A percentile compares a stretch with the other conserved stretches of the same genome.
phyloP scores from a whole-genome alignment of 1,284 basidiomycete species.

The Austroboletus niveus region DNA sequence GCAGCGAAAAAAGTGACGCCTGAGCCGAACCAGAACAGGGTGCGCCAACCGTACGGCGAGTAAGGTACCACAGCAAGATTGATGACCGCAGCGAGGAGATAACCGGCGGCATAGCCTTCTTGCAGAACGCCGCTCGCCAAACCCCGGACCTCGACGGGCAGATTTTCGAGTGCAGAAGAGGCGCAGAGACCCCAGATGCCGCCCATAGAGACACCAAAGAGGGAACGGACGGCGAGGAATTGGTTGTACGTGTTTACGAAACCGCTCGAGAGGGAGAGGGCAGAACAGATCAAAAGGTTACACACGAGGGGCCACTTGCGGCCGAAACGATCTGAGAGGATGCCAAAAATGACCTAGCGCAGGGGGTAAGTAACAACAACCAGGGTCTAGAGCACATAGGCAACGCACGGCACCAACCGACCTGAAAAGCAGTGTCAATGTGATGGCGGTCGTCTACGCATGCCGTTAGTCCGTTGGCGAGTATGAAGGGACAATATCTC shows the following conservation, averaged over 20 bases:
- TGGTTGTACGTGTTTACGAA: conserved; percentile 68
- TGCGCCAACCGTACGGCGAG: conserved; percentile 53
- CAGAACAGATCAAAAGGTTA: conserved; percentile 73
- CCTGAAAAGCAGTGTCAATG: conserved; percentile 89
- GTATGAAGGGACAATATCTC: conserved; percentile 25
- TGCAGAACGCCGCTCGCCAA: conserved; percentile 84
- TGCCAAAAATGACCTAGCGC: conserved; percentile 66
- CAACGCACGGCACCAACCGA: conserved; percentile 72
- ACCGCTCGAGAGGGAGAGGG: conserved; percentile 77
- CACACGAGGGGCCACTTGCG: conserved; percentile 88
- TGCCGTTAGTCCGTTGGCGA: neutral
- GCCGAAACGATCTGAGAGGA: conserved; percentile 83
- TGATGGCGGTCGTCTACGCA: conserved; percentile 77
- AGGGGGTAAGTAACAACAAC: neutral
- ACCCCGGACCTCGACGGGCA: conserved; percentile 86
- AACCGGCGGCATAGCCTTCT: conserved; percentile 74
- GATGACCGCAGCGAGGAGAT: conserved; percentile 66
- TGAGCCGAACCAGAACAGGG: conserved; percentile 66
- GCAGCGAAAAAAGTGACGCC: conserved; percentile 79
- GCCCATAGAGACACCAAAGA: conserved; percentile 89
- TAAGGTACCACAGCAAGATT: conserved; percentile 72
- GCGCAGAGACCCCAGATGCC: conserved; percentile 79
- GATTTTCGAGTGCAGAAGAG: conserved; percentile 83
- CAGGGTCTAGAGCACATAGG: too few species aligned
- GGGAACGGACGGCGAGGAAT: conserved; percentile 71